phyloP scores from a whole-genome alignment of 1,284 basidiomycete species.

The Fomitopsis palustris region DNA sequence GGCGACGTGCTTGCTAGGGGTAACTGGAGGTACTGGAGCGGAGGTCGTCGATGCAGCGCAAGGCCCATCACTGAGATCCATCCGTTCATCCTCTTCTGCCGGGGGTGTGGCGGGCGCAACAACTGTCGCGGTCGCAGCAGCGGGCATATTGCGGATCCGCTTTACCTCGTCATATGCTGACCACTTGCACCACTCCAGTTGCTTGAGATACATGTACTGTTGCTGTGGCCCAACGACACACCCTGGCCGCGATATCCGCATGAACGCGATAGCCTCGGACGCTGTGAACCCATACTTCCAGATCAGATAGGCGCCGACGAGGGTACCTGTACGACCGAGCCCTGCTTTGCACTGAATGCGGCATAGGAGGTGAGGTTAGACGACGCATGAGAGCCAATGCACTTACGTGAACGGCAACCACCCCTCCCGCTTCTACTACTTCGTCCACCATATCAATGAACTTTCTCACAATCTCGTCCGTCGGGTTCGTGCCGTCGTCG shows the following conservation, averaged over 20 bases:
- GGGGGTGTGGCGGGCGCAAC: conserved; percentile 82
- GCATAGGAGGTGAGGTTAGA: conserved; percentile 10
- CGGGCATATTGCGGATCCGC: conserved; percentile 41
- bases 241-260: conserved; percentile 95
- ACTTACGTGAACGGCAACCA: conserved; percentile 85
- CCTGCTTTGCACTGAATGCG: conserved; percentile 87
- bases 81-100: conserved; percentile 65
- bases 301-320: conserved; percentile 96
- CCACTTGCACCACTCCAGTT: conserved; percentile 93
- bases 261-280: conserved; percentile 95
- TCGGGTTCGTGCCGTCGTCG: conserved; percentile 97
- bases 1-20: conserved; percentile 71
- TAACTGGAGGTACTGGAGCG: conserved; percentile 60
- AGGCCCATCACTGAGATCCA: conserved; percentile 37
- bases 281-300: conserved; percentile 99
- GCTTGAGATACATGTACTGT: conserved; percentile 96
- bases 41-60: conserved; percentile 27
- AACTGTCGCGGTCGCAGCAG: conserved; percentile 42
- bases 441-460: conserved; percentile 87
- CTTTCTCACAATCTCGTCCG: conserved; percentile 88
- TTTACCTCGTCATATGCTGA: conserved; percentile 77
- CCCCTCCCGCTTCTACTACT: conserved; percentile 73
- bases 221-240: conserved; percentile 94
- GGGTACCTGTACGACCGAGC: conserved; percentile 87
- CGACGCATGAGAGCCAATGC: conserved; percentile 13